Percentiles rank a stretch among this genome's conserved stretches.
Conservation (phyloP, 441 rosid species). For the Gossypium schwendimanii region DNA sequence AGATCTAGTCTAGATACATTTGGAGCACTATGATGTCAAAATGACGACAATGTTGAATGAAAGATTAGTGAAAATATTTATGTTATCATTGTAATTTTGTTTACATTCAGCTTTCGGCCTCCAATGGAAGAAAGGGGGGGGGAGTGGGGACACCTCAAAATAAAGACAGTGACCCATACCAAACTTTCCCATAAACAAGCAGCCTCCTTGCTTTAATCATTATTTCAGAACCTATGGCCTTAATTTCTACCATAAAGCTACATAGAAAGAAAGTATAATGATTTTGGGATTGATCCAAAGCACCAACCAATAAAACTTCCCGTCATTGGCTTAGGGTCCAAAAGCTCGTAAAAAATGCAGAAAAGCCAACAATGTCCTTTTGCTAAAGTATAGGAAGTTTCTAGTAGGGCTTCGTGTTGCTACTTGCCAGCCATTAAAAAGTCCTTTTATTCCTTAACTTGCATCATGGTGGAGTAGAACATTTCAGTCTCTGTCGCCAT, state of each 20-base stretch:
- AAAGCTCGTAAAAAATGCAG: not conserved
- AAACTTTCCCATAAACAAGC: slow-evolving; percentile 12
- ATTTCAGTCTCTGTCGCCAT: not conserved
- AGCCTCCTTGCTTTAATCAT: slow-evolving; percentile 29
- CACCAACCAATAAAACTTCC: slow-evolving; percentile 26
- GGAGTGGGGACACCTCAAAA: slow-evolving; percentile 12
- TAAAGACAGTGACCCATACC: slow-evolving; percentile 16
- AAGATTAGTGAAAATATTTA: not conserved
- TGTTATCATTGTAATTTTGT: not conserved
- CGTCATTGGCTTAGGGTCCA: slow-evolving; percentile 13
- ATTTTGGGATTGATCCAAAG: slow-evolving; percentile 16
- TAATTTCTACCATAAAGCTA: slow-evolving; percentile 12
- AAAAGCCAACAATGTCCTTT: slow-evolving; percentile 12
- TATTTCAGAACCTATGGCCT: slow-evolving; percentile 11
- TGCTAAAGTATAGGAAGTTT: not conserved
- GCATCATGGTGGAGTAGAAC: not conserved
- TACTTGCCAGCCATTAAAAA: not conserved
- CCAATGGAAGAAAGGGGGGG: not conserved
- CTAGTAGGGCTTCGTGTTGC: not conserved
- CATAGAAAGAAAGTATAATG: not conserved
- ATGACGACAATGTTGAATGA: slow-evolving; percentile 11
- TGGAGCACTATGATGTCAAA: slow-evolving; percentile 7
- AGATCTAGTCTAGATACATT: not conserved
- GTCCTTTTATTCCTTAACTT: not conserved
- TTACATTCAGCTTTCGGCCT: slow-evolving; percentile 20